Evolutionary conservation across 805 yeast genomes (phyloP).

Genomic region (Metschnikowia arizonensis): DNA sequence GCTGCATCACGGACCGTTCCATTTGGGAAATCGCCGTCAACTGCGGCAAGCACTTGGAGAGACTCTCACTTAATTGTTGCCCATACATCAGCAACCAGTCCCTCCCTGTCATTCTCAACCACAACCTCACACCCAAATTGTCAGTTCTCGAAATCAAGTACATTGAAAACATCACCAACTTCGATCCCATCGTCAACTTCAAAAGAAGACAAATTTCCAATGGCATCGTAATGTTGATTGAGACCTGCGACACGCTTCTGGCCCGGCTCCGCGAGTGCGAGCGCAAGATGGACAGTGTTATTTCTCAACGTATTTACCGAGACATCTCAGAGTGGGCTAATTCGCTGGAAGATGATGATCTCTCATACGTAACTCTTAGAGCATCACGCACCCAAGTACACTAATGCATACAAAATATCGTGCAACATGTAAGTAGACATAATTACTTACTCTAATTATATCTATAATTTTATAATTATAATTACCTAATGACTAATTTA

Average conservation of each 20-base stretch:
- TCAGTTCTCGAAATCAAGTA: conserved; percentile 76
- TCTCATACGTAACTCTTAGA: conserved; percentile 13
- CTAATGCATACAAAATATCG: not conserved
- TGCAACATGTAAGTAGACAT: no score
- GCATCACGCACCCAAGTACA: not conserved
- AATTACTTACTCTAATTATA: no score
- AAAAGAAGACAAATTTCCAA: conserved; percentile 47
- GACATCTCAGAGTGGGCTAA: conserved; percentile 68
- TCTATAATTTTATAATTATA: no score
- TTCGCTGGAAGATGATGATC: conserved; percentile 42
- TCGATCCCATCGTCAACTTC: conserved; percentile 65
- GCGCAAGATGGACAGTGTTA: conserved; percentile 49
- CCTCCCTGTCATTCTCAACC: conserved; percentile 44
- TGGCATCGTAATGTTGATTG: conserved; percentile 57
- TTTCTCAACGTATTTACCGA: conserved; percentile 51
- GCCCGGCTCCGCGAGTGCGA: conserved; percentile 58
- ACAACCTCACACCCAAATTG: conserved; percentile 39
- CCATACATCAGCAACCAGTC: conserved; percentile 52
- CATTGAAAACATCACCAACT: conserved; percentile 50
- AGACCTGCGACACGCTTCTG: conserved; percentile 72
- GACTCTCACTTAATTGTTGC: conserved; percentile 78
- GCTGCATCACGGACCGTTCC: conserved; percentile 69
- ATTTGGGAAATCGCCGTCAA: conserved; percentile 73
- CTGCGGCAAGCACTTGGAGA: conserved; percentile 46
- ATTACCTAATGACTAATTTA: no score